Conservation (phyloP, 2,329 filamentous ascomycete genomes). For the Colletotrichum camelliae region DNA sequence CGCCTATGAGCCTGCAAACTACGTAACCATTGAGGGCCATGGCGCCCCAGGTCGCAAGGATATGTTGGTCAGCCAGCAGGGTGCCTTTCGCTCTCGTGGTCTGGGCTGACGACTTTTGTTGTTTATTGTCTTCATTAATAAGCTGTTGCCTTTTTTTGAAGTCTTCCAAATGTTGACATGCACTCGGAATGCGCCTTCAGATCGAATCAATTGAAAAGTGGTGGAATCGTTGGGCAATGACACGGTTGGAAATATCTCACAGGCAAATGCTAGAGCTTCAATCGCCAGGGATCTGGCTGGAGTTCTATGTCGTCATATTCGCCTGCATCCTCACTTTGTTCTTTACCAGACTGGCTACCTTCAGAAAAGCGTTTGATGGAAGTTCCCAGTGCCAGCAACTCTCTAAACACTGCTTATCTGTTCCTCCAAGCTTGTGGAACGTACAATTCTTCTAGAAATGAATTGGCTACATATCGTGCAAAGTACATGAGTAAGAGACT, state of each 20-base stretch:
- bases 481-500: neutral
- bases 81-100: neutral
- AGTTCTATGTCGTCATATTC: neutral
- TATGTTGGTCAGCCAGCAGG: conserved; percentile 12
- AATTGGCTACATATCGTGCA: neutral
- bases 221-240: neutral
- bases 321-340: neutral
- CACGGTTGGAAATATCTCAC: neutral
- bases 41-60: conserved; percentile 1
- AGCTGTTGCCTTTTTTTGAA: neutral
- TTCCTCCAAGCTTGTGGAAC: neutral
- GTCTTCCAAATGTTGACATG: neutral
- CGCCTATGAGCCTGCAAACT: conserved; percentile 11
- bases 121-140: neutral
- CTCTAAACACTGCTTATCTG: neutral
- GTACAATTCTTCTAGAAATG: neutral
- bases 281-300: neutral
- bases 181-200: neutral
- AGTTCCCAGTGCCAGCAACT: neutral
- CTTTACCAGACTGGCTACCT: neutral
- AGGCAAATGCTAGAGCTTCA: neutral
- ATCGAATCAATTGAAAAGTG: neutral
- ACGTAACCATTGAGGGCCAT: conserved; percentile 16
- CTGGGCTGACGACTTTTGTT: neutral
- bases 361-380: neutral